These are phyloP conservation scores for Mortierella sp. DNA, from an alignment of 371 early-diverging fungal species.

Conservation along the genomic window DNA sequence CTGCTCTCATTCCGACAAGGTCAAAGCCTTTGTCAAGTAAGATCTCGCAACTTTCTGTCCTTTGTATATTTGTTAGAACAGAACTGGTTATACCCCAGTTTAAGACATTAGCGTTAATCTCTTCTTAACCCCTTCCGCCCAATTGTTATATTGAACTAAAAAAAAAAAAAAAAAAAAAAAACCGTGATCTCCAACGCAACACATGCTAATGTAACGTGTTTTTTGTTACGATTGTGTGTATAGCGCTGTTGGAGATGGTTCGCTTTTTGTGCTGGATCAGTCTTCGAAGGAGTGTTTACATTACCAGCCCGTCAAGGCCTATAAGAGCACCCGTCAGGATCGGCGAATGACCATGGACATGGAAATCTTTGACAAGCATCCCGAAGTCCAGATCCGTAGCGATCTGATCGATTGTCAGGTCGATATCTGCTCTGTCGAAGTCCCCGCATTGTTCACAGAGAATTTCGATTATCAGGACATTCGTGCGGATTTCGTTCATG, in stretches of 20 bases:
- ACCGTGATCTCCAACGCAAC: no score
- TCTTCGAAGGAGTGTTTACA: constrained; percentile 82
- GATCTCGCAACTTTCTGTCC: constrained; percentile 1
- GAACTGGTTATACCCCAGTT: constrained; percentile 57
- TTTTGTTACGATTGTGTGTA: not conserved
- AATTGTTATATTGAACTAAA: no score
- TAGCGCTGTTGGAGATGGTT: constrained; percentile 78
- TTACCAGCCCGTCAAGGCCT: constrained; percentile 78
- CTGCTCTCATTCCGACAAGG: constrained; percentile 84
- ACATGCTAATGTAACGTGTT: no score
- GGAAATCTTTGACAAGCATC: constrained; percentile 73
- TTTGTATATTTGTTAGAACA: not conserved
- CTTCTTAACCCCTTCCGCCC: no score
- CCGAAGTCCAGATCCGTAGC: constrained; percentile 82
- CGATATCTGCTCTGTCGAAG: constrained; percentile 94
- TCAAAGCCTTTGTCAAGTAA: constrained; percentile 88
- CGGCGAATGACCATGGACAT: constrained; percentile 69
- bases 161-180: no score
- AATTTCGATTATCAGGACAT: constrained; percentile 97
- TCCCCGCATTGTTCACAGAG: constrained; percentile 94
- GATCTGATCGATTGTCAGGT: constrained; percentile 94
- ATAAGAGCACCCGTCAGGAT: constrained; percentile 65
- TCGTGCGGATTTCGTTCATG: constrained; percentile 91
- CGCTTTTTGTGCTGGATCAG: constrained; percentile 87
- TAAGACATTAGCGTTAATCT: no score